Percentiles rank a stretch among this genome's conserved stretches.
Conservation (phyloP, 495 filamentous ascomycete genomes). For the Podospora australis region DNA sequence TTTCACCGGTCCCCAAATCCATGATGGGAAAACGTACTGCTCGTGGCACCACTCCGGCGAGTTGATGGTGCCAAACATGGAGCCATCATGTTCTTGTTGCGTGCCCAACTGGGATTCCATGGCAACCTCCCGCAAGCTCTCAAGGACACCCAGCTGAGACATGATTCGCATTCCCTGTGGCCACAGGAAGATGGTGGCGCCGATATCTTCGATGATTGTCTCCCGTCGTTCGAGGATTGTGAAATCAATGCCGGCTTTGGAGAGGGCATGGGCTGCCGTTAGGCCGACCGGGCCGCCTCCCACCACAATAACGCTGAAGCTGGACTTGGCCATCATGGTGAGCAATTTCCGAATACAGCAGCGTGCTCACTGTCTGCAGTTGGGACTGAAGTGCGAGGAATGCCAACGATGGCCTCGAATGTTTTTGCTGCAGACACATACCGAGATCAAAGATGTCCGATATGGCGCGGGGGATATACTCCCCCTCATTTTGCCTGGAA, state of each 20-base stretch:
- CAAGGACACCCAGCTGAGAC: constrained; percentile 42
- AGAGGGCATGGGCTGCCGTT: constrained; percentile 41
- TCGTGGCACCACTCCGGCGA: constrained; percentile 15
- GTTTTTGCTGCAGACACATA: too few relatives aligned
- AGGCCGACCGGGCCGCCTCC: constrained; percentile 46
- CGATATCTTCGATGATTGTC: constrained; percentile 31
- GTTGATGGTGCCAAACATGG: constrained; percentile 8
- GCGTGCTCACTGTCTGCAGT: too few relatives aligned
- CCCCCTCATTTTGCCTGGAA: too few relatives aligned
- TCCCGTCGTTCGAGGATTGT: constrained; percentile 40
- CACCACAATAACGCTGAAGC: constrained; percentile 32
- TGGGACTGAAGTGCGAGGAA: too few relatives aligned
- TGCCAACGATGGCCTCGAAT: too few relatives aligned
- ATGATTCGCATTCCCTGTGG: constrained; percentile 31
- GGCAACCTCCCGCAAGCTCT: constrained; percentile 4
- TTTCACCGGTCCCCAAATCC: too few relatives aligned
- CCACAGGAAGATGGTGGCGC: constrained; percentile 34
- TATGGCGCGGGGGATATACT: too few relatives aligned
- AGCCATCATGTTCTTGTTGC: neutral
- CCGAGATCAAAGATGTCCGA: too few relatives aligned
- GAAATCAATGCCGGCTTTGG: constrained; percentile 39
- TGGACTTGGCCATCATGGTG: too few relatives aligned
- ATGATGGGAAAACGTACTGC: neutral
- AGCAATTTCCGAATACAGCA: too few relatives aligned
- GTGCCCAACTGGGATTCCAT: neutral